These are phyloP conservation scores for Leccinum subgranulosum DNA, from an alignment of 768 basidiomycete genomes.

Conservation along the genomic window DNA sequence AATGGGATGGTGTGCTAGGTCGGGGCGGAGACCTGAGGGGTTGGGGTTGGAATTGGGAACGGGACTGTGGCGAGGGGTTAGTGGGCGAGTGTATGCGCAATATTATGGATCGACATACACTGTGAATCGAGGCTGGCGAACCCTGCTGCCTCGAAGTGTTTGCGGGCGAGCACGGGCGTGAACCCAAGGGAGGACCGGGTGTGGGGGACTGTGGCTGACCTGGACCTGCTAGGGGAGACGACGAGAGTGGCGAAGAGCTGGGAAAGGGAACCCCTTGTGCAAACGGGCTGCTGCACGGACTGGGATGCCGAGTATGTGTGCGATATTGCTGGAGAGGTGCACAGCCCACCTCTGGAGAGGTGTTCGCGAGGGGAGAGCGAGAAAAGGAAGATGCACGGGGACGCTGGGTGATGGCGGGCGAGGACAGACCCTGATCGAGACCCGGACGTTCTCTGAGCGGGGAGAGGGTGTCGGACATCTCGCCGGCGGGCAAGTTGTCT, in stretches of 20 bases:
- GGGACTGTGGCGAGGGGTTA: background rate
- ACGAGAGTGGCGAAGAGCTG: constrained; percentile 7
- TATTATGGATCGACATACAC: constrained; percentile 8
- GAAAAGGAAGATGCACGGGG: constrained; percentile 13
- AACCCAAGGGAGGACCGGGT: background rate
- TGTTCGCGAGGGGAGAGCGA: constrained; percentile 5
- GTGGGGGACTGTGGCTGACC: constrained; percentile 1
- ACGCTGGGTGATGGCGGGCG: constrained; percentile 3
- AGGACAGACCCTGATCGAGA: constrained; percentile 1
- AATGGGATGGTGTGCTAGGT: constrained; percentile 3
- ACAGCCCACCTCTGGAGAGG: constrained; percentile 7
- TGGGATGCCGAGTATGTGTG: constrained; percentile 9
- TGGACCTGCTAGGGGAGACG: constrained; percentile 10
- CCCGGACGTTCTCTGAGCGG: constrained; percentile 15
- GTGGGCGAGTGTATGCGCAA: background rate
- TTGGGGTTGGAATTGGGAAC: constrained; percentile 6
- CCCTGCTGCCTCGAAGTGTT: background rate
- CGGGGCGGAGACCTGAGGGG: constrained; percentile 4
- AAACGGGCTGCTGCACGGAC: constrained; percentile 6
- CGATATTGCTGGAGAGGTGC: constrained; percentile 2
- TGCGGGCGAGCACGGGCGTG: constrained; percentile 6
- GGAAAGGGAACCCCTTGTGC: constrained; percentile 13
- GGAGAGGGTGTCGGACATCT: constrained; percentile 16
- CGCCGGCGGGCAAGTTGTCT: constrained; percentile 7
- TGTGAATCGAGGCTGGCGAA: constrained; percentile 11